Evolutionary conservation across 805 yeast genomes (phyloP).

Genomic region (Candida verbasci): DNA sequence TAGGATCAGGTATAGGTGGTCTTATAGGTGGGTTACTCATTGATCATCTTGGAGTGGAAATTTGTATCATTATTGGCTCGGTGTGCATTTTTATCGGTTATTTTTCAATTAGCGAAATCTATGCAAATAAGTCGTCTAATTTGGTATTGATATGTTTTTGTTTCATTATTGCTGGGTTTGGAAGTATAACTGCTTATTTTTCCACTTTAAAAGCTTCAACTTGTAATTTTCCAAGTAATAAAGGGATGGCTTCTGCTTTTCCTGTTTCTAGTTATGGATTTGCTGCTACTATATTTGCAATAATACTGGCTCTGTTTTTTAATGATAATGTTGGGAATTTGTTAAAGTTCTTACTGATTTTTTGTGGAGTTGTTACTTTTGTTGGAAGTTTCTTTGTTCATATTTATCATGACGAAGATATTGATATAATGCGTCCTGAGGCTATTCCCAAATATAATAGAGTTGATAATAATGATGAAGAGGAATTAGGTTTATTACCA

Average conservation of each 20-base stretch:
- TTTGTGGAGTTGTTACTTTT: slow-evolving; percentile 46
- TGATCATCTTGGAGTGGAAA: slow-evolving; percentile 55
- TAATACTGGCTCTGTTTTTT: slow-evolving; percentile 51
- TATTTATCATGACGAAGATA: slow-evolving; percentile 21
- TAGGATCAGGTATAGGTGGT: slow-evolving; percentile 70
- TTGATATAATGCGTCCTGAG: slow-evolving; percentile 1
- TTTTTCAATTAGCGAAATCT: slow-evolving; percentile 45
- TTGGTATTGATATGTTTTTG: slow-evolving; percentile 43
- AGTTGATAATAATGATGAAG: not conserved
- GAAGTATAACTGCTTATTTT: slow-evolving; percentile 61
- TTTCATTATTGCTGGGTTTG: slow-evolving; percentile 55
- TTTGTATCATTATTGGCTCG: slow-evolving; percentile 54
- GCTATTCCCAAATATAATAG: slow-evolving; percentile 1
- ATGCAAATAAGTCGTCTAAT: slow-evolving; percentile 33
- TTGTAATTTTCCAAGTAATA: slow-evolving; percentile 63
- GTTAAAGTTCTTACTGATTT: slow-evolving; percentile 49
- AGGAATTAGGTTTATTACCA: slow-evolving; percentile 1
- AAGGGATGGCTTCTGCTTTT: slow-evolving; percentile 66
- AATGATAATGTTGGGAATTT: slow-evolving; percentile 51
- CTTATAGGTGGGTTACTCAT: slow-evolving; percentile 66
- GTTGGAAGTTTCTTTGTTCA: slow-evolving; percentile 43
- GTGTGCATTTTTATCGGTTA: slow-evolving; percentile 53
- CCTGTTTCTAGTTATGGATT: slow-evolving; percentile 70
- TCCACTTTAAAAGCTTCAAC: slow-evolving; percentile 53
- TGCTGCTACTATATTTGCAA: slow-evolving; percentile 62